Conservation (phyloP, 2,329 filamentous ascomycete species). For the Paracoccidioides lutzii region DNA sequence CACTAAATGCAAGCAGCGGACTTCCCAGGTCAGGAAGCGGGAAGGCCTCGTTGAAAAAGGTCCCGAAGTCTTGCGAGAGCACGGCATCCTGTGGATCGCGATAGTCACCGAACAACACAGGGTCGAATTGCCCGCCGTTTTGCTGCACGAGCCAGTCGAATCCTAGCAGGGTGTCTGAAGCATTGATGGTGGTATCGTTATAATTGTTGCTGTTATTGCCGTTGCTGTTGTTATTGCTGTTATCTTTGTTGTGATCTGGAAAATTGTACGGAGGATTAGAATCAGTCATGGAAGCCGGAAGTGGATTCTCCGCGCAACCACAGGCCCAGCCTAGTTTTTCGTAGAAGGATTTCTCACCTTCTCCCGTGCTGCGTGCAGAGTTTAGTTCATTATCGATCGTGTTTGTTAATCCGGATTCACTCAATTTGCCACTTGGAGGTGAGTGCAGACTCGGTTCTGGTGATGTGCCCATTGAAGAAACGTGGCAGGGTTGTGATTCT, state of each 20-base stretch:
- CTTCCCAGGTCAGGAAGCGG: slow-evolving; percentile 63
- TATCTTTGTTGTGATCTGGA: background rate
- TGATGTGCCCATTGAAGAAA: slow-evolving; percentile 39
- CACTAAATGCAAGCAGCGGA: slow-evolving; percentile 54
- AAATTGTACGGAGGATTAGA: slow-evolving; percentile 16
- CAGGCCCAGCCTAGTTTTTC: slow-evolving; percentile 33
- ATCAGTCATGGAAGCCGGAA: slow-evolving; percentile 25
- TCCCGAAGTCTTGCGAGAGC: slow-evolving; percentile 60
- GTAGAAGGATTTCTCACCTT: slow-evolving; percentile 35
- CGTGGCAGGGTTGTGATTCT: slow-evolving; percentile 33
- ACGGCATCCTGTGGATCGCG: slow-evolving; percentile 79
- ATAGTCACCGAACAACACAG: slow-evolving; percentile 82
- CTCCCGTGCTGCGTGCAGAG: slow-evolving; percentile 19
- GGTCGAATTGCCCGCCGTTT: slow-evolving; percentile 78
- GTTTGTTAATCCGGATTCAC: slow-evolving; percentile 18
- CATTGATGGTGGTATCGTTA: background rate
- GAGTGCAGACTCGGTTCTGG: slow-evolving; percentile 35
- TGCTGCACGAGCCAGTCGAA: slow-evolving; percentile 63
- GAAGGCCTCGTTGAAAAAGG: slow-evolving; percentile 63
- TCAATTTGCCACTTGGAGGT: slow-evolving; percentile 25
- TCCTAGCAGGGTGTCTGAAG: slow-evolving; percentile 15
- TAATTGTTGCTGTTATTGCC: background rate
- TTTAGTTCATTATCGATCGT: slow-evolving; percentile 19
- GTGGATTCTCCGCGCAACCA: slow-evolving; percentile 33
- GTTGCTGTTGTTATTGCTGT: background rate